Evolutionary conservation across 2,329 filamentous ascomycete species (phyloP), one percentile per base, ranked within the genome.

Genomic region (Dactylellina drechsleri): DNA sequence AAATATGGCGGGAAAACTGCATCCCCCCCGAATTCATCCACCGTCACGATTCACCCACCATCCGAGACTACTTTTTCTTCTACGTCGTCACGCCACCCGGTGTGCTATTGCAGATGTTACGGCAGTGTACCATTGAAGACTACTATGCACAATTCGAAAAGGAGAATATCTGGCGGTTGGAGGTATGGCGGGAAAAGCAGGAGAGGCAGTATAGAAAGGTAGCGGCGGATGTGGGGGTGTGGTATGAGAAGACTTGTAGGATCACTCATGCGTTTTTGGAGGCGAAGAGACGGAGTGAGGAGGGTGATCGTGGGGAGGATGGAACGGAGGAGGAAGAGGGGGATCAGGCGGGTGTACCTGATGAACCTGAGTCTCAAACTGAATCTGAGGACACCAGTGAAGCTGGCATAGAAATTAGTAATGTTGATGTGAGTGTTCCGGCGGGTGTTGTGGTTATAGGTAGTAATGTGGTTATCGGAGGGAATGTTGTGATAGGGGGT

Each of bases 41-140:
- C 40, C 31, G 56, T 8, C 58, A n/a, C 15, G 57, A 62, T 10
- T 43, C 66, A 1, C 36, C 31, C 26, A 4, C 8, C 41, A 18
- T 58, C n/a, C 58, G 66, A 0, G 66, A 71, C 4, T 4, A 54
- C n/a, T 50, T 62, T 2, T 64, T 71, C 43, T 64, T 58, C 13
- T 43, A 23, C 18, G 49, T 47, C 20, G n/a, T 41, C 13, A 15
- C 53, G 3, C 43, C 43, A 5, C 58, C 66, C 13, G 52, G 50
- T 12, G 13, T 71, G 4, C 28, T 62, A 10, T 20, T 64, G 12
- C 31, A 58, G 16, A 52, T 71, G 6, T 8, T 71, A 6, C 13
- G 23, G 4, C 58, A 62, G 20, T 71, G 66, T 26, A 36, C 15
- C 1, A 15, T 53, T 15, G 66, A 71, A 26, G 58, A 71, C 10